phyloP scores from a whole-genome alignment of 2,329 filamentous ascomycete genomes.

The Aspergillus ochraceoroseus region DNA sequence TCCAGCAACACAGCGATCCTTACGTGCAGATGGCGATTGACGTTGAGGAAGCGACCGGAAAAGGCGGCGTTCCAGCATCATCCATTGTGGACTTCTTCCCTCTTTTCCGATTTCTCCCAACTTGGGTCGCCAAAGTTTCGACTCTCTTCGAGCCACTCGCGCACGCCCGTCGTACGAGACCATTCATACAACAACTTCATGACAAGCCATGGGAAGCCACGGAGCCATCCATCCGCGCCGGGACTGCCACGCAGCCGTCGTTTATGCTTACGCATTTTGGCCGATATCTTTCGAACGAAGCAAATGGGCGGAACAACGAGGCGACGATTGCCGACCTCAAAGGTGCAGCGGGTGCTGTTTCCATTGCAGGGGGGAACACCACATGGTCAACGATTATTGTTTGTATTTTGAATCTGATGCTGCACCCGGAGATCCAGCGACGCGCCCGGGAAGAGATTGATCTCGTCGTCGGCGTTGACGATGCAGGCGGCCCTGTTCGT shows the following conservation, averaged over 20 bases:
- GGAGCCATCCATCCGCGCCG: constrained; percentile 2
- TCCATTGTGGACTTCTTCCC: constrained; percentile 13
- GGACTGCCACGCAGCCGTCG: constrained; percentile 6
- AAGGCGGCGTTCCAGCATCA: constrained; percentile 8
- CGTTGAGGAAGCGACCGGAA: constrained; percentile 10
- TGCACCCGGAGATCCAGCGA: constrained; percentile 1
- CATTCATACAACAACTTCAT: constrained; percentile 4
- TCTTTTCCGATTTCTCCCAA: constrained; percentile 5
- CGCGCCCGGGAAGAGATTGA: not conserved
- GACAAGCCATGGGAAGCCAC: constrained; percentile 10
- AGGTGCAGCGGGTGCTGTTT: constrained; percentile 8
- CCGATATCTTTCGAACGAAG: not conserved
- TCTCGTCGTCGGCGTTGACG: constrained; percentile 28
- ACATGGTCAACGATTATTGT: constrained; percentile 12
- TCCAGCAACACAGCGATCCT: constrained; percentile 6
- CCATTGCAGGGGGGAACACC: constrained; percentile 11
- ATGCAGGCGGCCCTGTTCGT: constrained; percentile 28
- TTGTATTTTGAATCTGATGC: constrained; percentile 6
- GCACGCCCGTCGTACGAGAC: constrained; percentile 3
- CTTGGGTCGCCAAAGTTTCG: not conserved
- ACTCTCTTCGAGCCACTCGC: constrained; percentile 1
- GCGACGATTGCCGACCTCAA: constrained; percentile 5
- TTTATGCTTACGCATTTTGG: constrained; percentile 8
- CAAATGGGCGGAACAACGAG: not conserved
- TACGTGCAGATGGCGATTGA: constrained; percentile 13